Conservation (phyloP, 1,139 yeast species). For the Debaryomycetaceae sp. region DNA sequence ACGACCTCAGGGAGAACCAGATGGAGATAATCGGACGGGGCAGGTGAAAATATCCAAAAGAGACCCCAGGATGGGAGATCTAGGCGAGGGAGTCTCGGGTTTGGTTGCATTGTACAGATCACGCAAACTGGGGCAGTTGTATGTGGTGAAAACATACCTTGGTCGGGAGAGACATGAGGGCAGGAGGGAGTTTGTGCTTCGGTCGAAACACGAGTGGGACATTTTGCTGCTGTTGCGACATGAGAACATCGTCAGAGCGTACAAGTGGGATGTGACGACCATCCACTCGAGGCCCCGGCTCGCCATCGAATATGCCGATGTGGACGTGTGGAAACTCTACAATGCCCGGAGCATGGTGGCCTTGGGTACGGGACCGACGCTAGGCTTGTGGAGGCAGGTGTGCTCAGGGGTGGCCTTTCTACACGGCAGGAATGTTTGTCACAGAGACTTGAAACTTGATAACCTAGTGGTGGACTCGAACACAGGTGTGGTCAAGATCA, state of each 20-base stretch:
- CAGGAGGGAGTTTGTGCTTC: conserved; percentile 27
- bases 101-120: conserved; percentile 31
- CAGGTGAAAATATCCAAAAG: conserved; percentile 2
- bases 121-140: conserved; percentile 12
- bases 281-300: conserved; percentile 19
- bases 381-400: conserved; percentile 35
- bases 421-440: conserved; percentile 30
- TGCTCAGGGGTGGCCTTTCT: conserved; percentile 30
- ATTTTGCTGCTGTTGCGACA: conserved; percentile 27
- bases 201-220: conserved; percentile 38
- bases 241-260: conserved; percentile 30
- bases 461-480: conserved; percentile 30
- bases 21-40: background rate
- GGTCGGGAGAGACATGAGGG: conserved; percentile 34
- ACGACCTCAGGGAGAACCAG: background rate
- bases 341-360: conserved; percentile 9
- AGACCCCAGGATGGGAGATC: conserved; percentile 3
- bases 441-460: conserved; percentile 42
- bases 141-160: conserved; percentile 42
- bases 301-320: conserved; percentile 33
- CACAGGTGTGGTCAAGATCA: conserved; percentile 27
- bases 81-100: conserved; percentile 44
- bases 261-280: conserved; percentile 19
- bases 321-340: conserved; percentile 13
- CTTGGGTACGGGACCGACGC: conserved; percentile 11